Conservation (phyloP, 148 eudicot genomes). For the Suaeda aralocaspica region DNA sequence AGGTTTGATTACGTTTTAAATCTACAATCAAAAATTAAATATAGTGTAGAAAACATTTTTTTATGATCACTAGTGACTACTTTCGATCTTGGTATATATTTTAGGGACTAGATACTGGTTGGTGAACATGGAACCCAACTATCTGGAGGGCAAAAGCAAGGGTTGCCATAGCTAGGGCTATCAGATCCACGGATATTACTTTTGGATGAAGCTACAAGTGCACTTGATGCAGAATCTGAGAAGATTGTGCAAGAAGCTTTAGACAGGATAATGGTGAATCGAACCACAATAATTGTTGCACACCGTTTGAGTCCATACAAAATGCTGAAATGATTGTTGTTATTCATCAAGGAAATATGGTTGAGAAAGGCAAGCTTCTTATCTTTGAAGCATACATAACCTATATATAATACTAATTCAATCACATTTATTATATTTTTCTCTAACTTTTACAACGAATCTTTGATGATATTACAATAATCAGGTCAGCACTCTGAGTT, state of each 20-base stretch:
- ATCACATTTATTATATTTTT: background rate
- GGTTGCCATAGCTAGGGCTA: conserved; percentile 80
- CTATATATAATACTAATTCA: background rate
- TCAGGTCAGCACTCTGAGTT: conserved; percentile 62
- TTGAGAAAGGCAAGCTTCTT: conserved; percentile 70
- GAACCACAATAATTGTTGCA: conserved; percentile 78
- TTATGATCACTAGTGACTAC: no score
- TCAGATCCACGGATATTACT: conserved; percentile 72
- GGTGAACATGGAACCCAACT: conserved; percentile 83
- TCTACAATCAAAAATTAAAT: no score
- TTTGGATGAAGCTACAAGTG: conserved; percentile 90
- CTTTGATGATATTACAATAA: conserved; percentile 1
- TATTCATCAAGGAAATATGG: conserved; percentile 61
- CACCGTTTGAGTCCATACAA: conserved; percentile 74
- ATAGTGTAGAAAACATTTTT: no score
- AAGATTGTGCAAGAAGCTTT: conserved; percentile 75
- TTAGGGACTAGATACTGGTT: conserved; percentile 77
- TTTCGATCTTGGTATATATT: background rate
- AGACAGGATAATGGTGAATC: conserved; percentile 63
- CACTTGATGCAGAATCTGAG: conserved; percentile 88
- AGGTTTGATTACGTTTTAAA: conserved; percentile 26
- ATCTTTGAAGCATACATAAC: background rate
- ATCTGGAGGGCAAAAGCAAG: conserved; percentile 93
- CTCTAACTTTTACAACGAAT: background rate
- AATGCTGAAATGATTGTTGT: conserved; percentile 80